Percentiles rank a stretch among this genome's conserved stretches.
Evolutionary conservation across 768 basidiomycete genomes (phyloP).

Genomic region (Gymnopilus dilepis): DNA sequence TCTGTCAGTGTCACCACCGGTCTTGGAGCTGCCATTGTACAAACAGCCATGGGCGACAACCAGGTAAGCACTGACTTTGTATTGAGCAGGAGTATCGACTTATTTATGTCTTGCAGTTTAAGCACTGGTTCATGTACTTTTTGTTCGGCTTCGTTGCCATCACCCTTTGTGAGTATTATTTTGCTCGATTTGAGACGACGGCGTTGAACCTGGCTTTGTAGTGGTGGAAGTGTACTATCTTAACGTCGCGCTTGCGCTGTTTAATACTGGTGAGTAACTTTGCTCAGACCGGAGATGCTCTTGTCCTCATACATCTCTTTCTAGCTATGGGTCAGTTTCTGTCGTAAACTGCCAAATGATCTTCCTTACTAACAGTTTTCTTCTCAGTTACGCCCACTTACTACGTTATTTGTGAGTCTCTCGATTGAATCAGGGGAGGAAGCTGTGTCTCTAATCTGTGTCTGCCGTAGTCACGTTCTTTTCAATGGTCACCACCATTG

Average conservation of each 20-base stretch:
- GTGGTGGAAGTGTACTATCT: constrained; percentile 94
- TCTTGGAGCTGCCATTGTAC: constrained; percentile 89
- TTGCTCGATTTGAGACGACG: constrained; percentile 8
- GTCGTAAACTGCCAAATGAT: too few species aligned
- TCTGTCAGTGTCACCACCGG: constrained; percentile 95
- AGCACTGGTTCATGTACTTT: constrained; percentile 91
- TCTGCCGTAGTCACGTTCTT: constrained; percentile 73
- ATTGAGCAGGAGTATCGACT: not conserved
- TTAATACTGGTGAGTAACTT: constrained; percentile 82
- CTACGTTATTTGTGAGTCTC: constrained; percentile 75
- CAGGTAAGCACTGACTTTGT: constrained; percentile 53
- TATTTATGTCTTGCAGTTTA: constrained; percentile 62
- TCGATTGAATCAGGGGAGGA: not conserved
- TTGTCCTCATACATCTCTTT: constrained; percentile 12
- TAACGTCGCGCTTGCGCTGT: constrained; percentile 93
- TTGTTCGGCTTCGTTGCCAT: constrained; percentile 80
- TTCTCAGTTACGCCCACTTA: constrained; percentile 81
- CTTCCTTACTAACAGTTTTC: constrained; percentile 16
- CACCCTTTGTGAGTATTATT: constrained; percentile 70
- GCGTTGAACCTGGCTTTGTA: constrained; percentile 30
- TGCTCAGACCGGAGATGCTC: not conserved
- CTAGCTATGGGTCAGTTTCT: constrained; percentile 64
- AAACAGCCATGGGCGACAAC: constrained; percentile 74
- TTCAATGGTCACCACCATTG: constrained; percentile 84
- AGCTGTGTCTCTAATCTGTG: constrained; percentile 20